These are phyloP conservation scores for Solanum hybrid DNA, from an alignment of 305 asterid genomes.

Conservation along the genomic window DNA sequence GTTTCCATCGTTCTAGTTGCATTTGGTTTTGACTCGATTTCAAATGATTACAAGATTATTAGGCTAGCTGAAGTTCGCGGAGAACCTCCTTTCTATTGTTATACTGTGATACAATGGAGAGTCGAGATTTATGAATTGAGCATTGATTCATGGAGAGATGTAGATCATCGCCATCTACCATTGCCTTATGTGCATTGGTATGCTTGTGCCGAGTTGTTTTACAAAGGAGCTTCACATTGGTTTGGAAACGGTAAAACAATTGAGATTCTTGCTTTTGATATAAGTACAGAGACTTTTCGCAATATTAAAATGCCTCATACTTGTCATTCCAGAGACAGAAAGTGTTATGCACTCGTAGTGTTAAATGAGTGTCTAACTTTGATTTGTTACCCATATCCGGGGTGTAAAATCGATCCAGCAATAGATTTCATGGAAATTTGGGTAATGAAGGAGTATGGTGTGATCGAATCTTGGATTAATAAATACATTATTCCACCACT, in stretches of 20 bases:
- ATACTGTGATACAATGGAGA: not conserved
- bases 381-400: not conserved
- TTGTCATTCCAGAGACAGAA: not conserved
- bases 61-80: not conserved
- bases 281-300: not conserved
- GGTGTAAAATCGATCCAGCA: not conserved
- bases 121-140: not conserved
- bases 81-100: not conserved
- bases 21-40: not conserved
- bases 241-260: no score
- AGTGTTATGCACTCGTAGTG: not conserved
- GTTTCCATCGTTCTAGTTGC: not conserved
- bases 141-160: conserved; percentile 2
- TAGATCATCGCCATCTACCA: not conserved
- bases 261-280: conserved; percentile 1
- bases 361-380: not conserved
- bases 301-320: not conserved
- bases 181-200: not conserved
- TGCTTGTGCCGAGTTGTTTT: not conserved
- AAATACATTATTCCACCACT: not conserved
- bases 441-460: not conserved
- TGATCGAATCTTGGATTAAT: not conserved
- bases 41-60: not conserved
- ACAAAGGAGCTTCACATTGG: conserved; percentile 1
- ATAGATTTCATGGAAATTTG: not conserved